Evolutionary conservation across 352 stramenopile genomes (phyloP).

Genomic region (Saprolegnia diclina): DNA sequence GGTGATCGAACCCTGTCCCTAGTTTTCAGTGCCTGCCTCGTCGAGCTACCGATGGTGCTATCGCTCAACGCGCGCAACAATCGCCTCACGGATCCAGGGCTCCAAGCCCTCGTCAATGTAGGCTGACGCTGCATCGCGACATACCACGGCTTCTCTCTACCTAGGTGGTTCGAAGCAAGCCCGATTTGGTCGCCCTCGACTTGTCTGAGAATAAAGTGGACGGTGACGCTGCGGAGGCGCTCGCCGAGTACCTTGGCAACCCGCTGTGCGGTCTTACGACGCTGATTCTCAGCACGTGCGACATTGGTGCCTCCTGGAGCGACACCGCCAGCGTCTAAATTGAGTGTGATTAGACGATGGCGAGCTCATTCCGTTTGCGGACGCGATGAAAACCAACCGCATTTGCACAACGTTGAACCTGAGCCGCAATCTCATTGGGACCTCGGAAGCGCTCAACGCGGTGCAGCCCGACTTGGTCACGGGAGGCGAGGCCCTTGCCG

Average conservation of each 20-base stretch:
- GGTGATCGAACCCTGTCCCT: background rate
- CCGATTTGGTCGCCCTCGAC: slow-evolving; percentile 68
- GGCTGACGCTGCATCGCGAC: slow-evolving; percentile 29
- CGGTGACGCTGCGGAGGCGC: slow-evolving; percentile 40
- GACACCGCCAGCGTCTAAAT: background rate
- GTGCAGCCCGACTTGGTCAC: slow-evolving; percentile 78
- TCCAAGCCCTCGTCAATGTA: slow-evolving; percentile 69
- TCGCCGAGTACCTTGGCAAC: slow-evolving; percentile 56
- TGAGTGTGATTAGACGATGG: slow-evolving; percentile 68
- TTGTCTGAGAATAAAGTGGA: slow-evolving; percentile 86
- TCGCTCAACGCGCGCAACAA: slow-evolving; percentile 80
- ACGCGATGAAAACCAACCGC: slow-evolving; percentile 63
- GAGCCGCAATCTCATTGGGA: slow-evolving; percentile 81
- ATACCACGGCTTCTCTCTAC: too few relatives aligned
- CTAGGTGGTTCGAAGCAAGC: slow-evolving; percentile 32
- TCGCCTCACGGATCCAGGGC: slow-evolving; percentile 60
- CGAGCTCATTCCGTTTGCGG: slow-evolving; percentile 61
- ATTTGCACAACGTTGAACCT: slow-evolving; percentile 67
- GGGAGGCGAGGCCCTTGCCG: slow-evolving; percentile 73
- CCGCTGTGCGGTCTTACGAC: slow-evolving; percentile 52
- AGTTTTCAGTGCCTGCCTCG: slow-evolving; percentile 58
- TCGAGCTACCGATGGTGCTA: slow-evolving; percentile 66
- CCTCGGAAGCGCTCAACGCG: slow-evolving; percentile 80
- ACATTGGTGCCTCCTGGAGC: background rate
- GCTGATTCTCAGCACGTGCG: slow-evolving; percentile 41